Conservation (phyloP, 2,329 filamentous ascomycete species). For the Fusarium hainanense region DNA sequence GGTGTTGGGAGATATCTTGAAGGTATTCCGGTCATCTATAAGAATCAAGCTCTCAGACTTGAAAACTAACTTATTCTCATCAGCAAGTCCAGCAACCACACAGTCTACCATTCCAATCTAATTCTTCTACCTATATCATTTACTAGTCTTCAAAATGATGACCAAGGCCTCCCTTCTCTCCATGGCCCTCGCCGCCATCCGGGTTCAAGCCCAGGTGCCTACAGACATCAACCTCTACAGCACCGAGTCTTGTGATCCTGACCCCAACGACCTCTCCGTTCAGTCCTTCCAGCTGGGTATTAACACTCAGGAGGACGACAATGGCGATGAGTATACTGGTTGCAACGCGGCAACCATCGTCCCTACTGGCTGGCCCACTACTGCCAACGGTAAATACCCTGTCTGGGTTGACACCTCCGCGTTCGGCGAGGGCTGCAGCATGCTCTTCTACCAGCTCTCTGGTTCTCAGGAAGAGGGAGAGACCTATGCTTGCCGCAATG, state of each 20-base stretch:
- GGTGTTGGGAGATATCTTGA: rapidly evolving
- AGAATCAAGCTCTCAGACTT: neutral
- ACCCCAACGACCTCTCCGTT: conserved; percentile 1
- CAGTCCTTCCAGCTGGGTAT: neutral
- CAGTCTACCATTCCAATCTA: too few relatives aligned
- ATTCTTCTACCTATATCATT: neutral
- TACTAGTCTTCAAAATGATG: neutral
- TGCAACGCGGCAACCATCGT: neutral
- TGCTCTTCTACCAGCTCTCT: conserved; percentile 19
- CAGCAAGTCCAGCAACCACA: neutral
- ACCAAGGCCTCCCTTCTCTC: neutral
- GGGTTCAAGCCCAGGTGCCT: conserved; percentile 5
- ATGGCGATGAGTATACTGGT: neutral
- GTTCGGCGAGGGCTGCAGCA: conserved; percentile 5
- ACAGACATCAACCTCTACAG: neutral
- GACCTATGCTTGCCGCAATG: conserved; percentile 3
- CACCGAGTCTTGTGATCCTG: neutral
- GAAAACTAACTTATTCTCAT: neutral
- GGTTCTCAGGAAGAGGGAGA: conserved; percentile 9
- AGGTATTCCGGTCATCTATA: neutral
- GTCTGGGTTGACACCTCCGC: conserved; percentile 11
- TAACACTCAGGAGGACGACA: neutral
- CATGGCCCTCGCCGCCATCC: neutral
- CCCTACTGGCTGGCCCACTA: neutral
- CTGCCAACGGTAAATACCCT: neutral